Conservation (phyloP, 208 protist genomes). For the Acanthamoeba healyi region DNA sequence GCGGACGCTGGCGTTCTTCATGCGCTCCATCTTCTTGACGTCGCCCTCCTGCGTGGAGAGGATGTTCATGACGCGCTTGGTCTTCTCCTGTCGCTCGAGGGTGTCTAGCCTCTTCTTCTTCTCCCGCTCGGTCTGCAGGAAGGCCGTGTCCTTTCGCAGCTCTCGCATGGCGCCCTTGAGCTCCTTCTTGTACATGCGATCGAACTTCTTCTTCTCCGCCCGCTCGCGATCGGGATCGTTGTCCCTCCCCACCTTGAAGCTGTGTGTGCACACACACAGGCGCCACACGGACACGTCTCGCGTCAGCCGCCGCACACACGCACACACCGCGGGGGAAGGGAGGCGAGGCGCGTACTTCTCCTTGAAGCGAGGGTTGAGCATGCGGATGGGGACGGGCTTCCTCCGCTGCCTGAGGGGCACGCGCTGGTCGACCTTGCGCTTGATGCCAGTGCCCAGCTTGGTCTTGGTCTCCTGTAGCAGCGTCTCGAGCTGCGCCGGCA, state of each 20-base stretch:
- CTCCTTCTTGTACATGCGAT: constrained; percentile 45
- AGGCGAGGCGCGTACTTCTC: constrained; percentile 5
- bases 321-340: not conserved
- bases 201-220: constrained; percentile 52
- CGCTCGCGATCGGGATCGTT: constrained; percentile 18
- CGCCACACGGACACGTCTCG: not conserved
- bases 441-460: constrained; percentile 17
- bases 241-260: constrained; percentile 18
- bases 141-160: constrained; percentile 74
- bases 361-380: constrained; percentile 57
- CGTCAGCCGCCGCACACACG: not conserved
- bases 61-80: constrained; percentile 35
- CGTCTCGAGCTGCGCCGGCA: not conserved
- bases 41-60: constrained; percentile 51
- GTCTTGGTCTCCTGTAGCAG: not conserved
- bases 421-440: constrained; percentile 34
- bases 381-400: constrained; percentile 12
- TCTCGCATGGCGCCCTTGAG: constrained; percentile 71
- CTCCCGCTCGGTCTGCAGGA: constrained; percentile 41
- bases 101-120: not conserved
- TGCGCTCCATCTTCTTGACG: constrained; percentile 61
- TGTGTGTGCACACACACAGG: not conserved
- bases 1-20: constrained; percentile 9
- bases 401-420: not conserved
- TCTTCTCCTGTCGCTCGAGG: constrained; percentile 41